Conservation (phyloP, 768 basidiomycete species). For the Cubamyces sp. region DNA sequence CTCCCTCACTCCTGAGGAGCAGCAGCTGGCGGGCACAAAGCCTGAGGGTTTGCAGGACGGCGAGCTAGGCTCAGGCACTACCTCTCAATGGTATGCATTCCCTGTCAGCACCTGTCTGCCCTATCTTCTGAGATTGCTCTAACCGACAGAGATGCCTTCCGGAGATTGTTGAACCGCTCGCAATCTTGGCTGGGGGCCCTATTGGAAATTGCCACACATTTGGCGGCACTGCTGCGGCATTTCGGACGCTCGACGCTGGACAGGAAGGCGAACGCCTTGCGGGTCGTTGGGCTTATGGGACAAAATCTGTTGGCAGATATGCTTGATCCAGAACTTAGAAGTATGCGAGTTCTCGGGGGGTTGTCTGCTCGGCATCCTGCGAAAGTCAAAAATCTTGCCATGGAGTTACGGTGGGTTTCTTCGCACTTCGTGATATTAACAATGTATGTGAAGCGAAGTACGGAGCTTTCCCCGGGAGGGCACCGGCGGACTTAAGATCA, state of each 20-base stretch:
- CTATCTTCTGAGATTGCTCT: not conserved
- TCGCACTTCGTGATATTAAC: not conserved
- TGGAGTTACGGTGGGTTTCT: constrained; percentile 7
- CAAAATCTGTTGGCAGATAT: not conserved
- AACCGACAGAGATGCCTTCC: not conserved
- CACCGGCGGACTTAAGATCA: not conserved
- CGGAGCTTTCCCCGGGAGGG: not conserved
- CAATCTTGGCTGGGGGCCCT: not conserved
- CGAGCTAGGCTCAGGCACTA: constrained; percentile 5
- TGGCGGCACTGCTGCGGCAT: not conserved
- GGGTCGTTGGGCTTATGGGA: too few species aligned
- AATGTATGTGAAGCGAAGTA: not conserved
- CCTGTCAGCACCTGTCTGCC: not conserved
- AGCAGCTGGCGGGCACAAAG: constrained; percentile 38
- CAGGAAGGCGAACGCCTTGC: not conserved
- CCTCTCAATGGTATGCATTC: constrained; percentile 5
- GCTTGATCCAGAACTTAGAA: not conserved
- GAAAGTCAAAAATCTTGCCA: not conserved
- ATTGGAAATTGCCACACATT: not conserved
- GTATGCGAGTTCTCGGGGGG: not conserved
- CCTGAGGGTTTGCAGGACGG: constrained; percentile 3
- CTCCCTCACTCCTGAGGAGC: constrained; percentile 62
- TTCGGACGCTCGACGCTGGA: not conserved
- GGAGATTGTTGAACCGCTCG: not conserved
- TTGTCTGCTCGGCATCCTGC: not conserved